phyloP scores from a whole-genome alignment of 2,329 filamentous ascomycete species.

The Reticulascus tulasneorum region DNA sequence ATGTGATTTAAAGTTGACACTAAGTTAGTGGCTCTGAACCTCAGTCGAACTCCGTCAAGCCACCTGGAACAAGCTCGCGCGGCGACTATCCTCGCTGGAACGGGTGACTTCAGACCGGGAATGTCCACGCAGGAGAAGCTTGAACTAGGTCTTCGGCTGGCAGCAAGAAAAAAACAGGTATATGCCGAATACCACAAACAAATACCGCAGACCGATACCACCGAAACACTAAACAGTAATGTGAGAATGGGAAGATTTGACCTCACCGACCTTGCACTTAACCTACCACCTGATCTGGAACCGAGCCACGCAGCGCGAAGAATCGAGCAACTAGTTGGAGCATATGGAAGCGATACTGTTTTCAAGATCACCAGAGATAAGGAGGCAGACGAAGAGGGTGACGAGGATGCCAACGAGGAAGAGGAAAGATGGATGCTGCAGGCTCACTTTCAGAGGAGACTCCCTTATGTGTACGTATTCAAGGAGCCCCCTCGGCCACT shows the following conservation, averaged over 20 bases:
- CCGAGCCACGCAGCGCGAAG: too few species aligned
- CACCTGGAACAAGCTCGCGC: not conserved
- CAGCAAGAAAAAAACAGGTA: not conserved
- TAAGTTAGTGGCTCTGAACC: too few species aligned
- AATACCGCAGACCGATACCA: not conserved
- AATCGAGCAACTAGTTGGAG: too few species aligned
- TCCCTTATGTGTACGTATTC: conserved; percentile 2
- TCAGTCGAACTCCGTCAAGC: not conserved
- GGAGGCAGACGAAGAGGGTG: not conserved
- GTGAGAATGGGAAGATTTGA: conserved; percentile 1
- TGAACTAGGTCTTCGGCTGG: not conserved
- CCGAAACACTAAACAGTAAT: not conserved
- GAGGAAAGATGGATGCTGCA: not conserved
- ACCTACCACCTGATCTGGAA: not conserved
- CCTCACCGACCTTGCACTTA: not conserved
- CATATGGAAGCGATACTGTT: not conserved
- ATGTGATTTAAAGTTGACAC: too few species aligned
- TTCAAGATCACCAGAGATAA: not conserved
- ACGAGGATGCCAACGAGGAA: not conserved
- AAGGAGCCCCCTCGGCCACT: too few species aligned
- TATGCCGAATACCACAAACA: not conserved
- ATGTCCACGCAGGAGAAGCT: conserved; percentile 6
- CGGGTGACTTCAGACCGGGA: not conserved
- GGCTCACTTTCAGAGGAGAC: not conserved
- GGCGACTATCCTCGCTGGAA: not conserved